These are phyloP conservation scores for Podospora anserina DNA, from an alignment of 495 filamentous ascomycete species.

Conservation along the genomic window DNA sequence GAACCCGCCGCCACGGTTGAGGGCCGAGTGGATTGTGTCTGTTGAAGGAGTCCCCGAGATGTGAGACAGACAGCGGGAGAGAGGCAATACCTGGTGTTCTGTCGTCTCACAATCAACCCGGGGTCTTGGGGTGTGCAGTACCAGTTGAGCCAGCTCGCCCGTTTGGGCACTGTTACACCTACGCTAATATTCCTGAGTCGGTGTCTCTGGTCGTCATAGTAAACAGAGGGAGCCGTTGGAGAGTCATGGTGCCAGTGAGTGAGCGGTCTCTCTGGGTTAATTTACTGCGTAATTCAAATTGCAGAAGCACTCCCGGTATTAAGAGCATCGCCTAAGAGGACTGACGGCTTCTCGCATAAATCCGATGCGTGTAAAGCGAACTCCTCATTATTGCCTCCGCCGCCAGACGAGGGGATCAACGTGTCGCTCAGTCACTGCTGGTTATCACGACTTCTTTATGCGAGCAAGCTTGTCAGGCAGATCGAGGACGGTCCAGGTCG, in stretches of 20 bases:
- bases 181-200: too few species aligned
- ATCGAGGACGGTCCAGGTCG: not conserved
- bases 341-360: conserved; percentile 26
- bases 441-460: not conserved
- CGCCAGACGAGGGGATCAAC: not conserved
- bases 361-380: conserved; percentile 13
- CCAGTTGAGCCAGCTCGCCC: not conserved
- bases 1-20: conserved; percentile 3
- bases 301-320: not conserved
- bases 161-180: not conserved
- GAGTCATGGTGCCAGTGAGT: not conserved
- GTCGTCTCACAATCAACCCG: not conserved
- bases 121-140: not conserved
- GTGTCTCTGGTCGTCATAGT: not conserved
- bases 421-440: not conserved
- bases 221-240: not conserved
- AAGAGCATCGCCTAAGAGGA: conserved; percentile 12
- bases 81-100: not conserved
- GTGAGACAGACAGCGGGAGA: conserved; percentile 3
- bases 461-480: not conserved
- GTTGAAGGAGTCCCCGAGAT: not conserved
- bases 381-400: not conserved
- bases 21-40: conserved; percentile 1
- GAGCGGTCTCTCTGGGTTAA: not conserved
- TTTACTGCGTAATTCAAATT: not conserved